Evolutionary conservation across 768 basidiomycete species (phyloP).

Genomic region (Auricularia auricula-judae): DNA sequence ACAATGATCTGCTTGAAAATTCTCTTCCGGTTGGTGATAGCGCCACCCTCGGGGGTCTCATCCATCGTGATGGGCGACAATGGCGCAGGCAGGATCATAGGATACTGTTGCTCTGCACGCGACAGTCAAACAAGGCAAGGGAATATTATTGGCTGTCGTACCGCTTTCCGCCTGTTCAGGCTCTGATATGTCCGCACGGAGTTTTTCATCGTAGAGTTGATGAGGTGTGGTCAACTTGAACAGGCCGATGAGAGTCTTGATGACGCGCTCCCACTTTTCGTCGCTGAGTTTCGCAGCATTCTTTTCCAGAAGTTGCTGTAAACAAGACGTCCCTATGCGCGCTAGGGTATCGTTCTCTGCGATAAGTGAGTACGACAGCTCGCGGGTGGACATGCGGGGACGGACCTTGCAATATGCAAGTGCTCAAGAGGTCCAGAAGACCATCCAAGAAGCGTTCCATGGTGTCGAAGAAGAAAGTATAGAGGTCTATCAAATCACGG

Average conservation of each 20-base stretch:
- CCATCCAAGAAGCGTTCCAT: slow-evolving; percentile 86
- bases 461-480: slow-evolving; percentile 89
- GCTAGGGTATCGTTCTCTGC: slow-evolving; percentile 96
- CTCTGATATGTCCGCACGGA: slow-evolving; percentile 66
- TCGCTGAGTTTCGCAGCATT: slow-evolving; percentile 82
- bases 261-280: slow-evolving; percentile 82
- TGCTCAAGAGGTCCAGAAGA: slow-evolving; percentile 83
- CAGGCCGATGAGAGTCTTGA: slow-evolving; percentile 87
- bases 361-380: background rate
- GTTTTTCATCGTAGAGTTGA: slow-evolving; percentile 86
- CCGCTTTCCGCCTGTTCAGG: slow-evolving; percentile 41
- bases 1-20: slow-evolving; percentile 99
- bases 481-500: slow-evolving; percentile 88
- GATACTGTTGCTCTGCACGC: slow-evolving; percentile 47
- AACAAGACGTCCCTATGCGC: slow-evolving; percentile 92
- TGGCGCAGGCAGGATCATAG: slow-evolving; percentile 76
- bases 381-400: background rate
- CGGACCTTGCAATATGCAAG: slow-evolving; percentile 97
- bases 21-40: slow-evolving; percentile 60
- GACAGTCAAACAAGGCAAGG: background rate
- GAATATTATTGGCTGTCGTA: background rate
- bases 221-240: slow-evolving; percentile 97
- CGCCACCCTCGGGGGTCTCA: slow-evolving; percentile 28
- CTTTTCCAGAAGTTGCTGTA: slow-evolving; percentile 90
- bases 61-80: slow-evolving; percentile 53